Evolutionary conservation across 306 rosid species (phyloP), one percentile per base, ranked within the genome.

Genomic region (Sicyos edulis): DNA sequence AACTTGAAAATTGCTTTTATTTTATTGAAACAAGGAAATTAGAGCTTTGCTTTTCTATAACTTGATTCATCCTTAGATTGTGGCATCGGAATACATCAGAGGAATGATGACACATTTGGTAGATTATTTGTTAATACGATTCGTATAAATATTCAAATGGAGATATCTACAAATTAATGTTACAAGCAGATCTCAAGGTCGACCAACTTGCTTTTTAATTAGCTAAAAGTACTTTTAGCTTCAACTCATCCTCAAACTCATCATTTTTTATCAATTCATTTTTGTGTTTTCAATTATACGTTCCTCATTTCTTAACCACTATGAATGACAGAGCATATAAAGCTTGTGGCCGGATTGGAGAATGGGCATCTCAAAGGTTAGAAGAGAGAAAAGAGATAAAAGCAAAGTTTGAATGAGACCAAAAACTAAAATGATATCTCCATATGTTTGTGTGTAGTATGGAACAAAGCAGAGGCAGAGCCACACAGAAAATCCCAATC

Each of bases 341-440:
- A 82, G 89, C 95, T 53, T 95, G 89, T 21, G 99, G 99, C 60
- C 88, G 99, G 88, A 85, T 91, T 72, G 99, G 96, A 19, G 97
- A 95, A 83, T 95, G 99, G 99, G 99, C 99, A 65, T 86, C 82
- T 21, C 81, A 87, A 58, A 78, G 97, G 99, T 93, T 62, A 37
- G 5, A 37, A 67, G 45, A 26, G 42, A 13, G 12, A 21, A 26
- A 26, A 26, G 2, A 26, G 29, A 26, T 26, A 26, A 26, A 26
- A 26, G 5, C 17, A 12, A 67, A 40, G 10, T 55, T 54, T 54
- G 54, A 55, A 44, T 10, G 8, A 17, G n/a, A 10, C 47, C 13
- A 0, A 17, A 8, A 20, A 54, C 62, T 77, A 75, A 58, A 49
- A 42, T 51, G 10, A 32, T 21, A 2, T 11, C 17, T 34, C 75